Percentiles rank a stretch among this genome's conserved stretches.
These are phyloP conservation scores for Paraphoma chrysanthemicola DNA, from an alignment of 2,329 filamentous ascomycete genomes.

Conservation along the genomic window DNA sequence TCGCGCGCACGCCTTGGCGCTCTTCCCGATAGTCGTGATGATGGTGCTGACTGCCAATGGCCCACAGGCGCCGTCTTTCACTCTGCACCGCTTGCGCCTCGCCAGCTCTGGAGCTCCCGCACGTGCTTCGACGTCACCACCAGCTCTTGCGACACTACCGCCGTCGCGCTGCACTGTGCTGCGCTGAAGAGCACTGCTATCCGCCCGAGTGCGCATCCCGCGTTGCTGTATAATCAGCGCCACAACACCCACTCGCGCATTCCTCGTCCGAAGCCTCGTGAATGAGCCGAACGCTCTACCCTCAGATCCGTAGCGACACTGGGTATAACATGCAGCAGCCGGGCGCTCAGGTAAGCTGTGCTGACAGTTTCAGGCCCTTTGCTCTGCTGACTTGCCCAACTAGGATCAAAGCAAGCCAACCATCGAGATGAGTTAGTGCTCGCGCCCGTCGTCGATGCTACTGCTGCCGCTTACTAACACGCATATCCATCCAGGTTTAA, in stretches of 20 bases:
- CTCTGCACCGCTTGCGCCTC: constrained; percentile 8
- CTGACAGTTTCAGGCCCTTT: constrained; percentile 18
- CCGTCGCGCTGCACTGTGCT: not conserved
- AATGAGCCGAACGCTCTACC: constrained; percentile 41
- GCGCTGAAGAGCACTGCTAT: not conserved
- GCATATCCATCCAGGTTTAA: constrained; percentile 58
- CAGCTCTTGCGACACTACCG: not conserved
- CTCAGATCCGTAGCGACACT: constrained; percentile 41
- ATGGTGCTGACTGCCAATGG: constrained; percentile 16
- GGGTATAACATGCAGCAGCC: constrained; percentile 46
- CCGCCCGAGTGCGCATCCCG: not conserved
- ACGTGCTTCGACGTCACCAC: constrained; percentile 14
- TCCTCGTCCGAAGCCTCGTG: constrained; percentile 10
- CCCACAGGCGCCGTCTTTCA: constrained; percentile 7
- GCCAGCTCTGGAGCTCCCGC: constrained; percentile 4
- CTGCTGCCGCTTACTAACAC: constrained; percentile 41
- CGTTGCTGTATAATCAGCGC: constrained; percentile 9
- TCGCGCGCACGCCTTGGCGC: constrained; percentile 14
- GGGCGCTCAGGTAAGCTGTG: constrained; percentile 62
- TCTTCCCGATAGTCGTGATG: not conserved
- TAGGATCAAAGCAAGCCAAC: constrained; percentile 46
- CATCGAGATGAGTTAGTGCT: constrained; percentile 53
- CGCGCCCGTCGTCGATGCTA: constrained; percentile 8
- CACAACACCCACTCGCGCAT: constrained; percentile 5
- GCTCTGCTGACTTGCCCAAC: constrained; percentile 34